Evolutionary conservation across 306 rosid species (phyloP).

Genomic region (Rubus idaeus): DNA sequence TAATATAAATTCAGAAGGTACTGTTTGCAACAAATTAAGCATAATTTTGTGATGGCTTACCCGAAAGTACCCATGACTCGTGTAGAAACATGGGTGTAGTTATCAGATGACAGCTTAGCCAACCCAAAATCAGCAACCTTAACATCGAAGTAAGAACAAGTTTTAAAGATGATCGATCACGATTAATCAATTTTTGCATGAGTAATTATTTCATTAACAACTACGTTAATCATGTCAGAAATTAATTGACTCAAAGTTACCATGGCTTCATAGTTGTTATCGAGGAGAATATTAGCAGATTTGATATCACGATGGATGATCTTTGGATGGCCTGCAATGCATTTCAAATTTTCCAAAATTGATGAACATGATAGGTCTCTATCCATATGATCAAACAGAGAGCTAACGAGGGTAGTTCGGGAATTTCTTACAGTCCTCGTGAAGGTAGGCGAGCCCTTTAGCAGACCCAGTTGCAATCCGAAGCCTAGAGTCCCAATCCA

Average conservation of each 20-base stretch:
- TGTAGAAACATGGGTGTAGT: conserved; percentile 82
- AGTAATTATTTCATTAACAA: too few relatives aligned
- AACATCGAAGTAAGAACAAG: neutral
- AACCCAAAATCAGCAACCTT: conserved; percentile 97
- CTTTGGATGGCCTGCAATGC: conserved; percentile 68
- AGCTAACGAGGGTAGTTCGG: neutral
- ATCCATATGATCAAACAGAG: neutral
- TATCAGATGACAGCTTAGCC: conserved; percentile 78
- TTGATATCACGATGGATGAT: conserved; percentile 92
- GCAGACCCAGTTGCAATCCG: conserved; percentile 76
- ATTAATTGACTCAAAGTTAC: conserved; percentile 24
- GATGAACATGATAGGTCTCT: neutral
- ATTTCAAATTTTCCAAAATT: neutral
- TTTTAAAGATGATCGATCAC: neutral
- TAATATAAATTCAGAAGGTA: too few relatives aligned
- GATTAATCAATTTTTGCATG: neutral
- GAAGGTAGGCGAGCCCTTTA: conserved; percentile 91
- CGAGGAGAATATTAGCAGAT: conserved; percentile 79
- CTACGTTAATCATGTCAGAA: too few relatives aligned
- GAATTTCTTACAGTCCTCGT: conserved; percentile 74
- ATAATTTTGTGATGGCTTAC: conserved; percentile 28
- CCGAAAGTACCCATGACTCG: conserved; percentile 96
- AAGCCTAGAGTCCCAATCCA: conserved; percentile 77
- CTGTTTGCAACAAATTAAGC: neutral
- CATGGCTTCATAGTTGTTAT: conserved; percentile 83